A percentile compares a stretch with the other conserved stretches of the same genome.
These are phyloP conservation scores for Naganishia sp. DNA, from an alignment of 1,284 basidiomycete species.

Conservation along the genomic window DNA sequence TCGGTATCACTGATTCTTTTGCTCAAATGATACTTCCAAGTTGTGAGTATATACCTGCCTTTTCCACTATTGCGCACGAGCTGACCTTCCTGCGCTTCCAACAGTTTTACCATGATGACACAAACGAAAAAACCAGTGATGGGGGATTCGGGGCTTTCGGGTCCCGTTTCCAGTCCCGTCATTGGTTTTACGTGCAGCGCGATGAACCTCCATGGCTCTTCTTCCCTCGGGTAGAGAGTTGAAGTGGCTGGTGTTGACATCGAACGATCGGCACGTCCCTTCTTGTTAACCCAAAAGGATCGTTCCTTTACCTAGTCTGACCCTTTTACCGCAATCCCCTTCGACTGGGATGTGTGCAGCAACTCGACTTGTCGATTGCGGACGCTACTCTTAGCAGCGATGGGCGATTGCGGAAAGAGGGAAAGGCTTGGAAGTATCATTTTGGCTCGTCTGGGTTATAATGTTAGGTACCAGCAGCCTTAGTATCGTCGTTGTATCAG, in stretches of 20 bases:
- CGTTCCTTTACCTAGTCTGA: constrained; percentile 29
- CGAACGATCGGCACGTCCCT: constrained; percentile 28
- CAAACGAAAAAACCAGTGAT: constrained; percentile 21
- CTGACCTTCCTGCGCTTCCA: background rate
- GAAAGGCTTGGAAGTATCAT: constrained; percentile 27
- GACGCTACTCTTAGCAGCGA: no score
- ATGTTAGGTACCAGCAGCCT: no score
- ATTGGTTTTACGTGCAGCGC: constrained; percentile 30
- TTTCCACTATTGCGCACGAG: no score
- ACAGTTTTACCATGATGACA: constrained; percentile 28
- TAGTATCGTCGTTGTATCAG: no score
- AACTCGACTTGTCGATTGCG: no score
- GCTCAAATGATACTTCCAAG: constrained; percentile 30
- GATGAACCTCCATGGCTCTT: constrained; percentile 27
- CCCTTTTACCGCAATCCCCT: constrained; percentile 13
- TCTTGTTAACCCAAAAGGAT: constrained; percentile 31
- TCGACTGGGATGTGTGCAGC: background rate
- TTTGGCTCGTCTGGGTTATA: no score
- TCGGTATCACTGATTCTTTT: background rate
- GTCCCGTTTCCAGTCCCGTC: constrained; percentile 22
- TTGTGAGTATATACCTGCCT: constrained; percentile 18
- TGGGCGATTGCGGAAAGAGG: constrained; percentile 11
- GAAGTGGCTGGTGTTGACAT: constrained; percentile 27
- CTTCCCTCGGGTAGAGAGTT: constrained; percentile 6
- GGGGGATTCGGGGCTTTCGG: constrained; percentile 19